Percentiles rank a stretch among this genome's conserved stretches.
Conservation (phyloP, 2,329 filamentous ascomycete genomes). For the Sporothrix phasma region DNA sequence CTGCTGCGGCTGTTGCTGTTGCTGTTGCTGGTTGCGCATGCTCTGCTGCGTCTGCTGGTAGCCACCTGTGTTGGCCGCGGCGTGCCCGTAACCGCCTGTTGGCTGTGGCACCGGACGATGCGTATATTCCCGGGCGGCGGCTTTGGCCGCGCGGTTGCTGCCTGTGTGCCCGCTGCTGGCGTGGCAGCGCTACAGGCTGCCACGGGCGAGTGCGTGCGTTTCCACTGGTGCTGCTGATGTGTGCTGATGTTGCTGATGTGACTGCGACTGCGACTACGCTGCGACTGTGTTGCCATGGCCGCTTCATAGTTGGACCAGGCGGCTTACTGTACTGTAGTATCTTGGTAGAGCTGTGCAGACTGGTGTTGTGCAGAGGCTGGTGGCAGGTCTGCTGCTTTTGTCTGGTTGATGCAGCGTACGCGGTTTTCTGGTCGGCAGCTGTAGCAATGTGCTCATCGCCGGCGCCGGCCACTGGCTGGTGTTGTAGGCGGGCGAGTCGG, state of each 20-base stretch:
- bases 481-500: background rate
- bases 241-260: background rate
- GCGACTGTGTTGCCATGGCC: constrained; percentile 18
- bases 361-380: constrained; percentile 9
- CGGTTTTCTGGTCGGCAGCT: background rate
- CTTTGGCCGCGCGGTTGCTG: background rate
- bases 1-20: constrained; percentile 23
- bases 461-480: background rate
- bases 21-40: constrained; percentile 13
- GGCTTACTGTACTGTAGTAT: constrained; percentile 5
- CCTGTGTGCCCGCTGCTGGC: background rate
- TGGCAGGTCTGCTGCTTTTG: background rate
- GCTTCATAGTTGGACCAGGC: constrained; percentile 11
- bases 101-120: background rate
- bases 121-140: background rate
- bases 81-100: background rate
- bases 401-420: background rate
- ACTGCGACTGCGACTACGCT: too few species aligned
- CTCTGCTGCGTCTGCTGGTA: constrained; percentile 13
- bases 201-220: background rate
- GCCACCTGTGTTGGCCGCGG: background rate
- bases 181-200: background rate
- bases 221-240: background rate
- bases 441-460: background rate
- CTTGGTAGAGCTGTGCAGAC: constrained; percentile 5